Evolutionary conservation across 306 rosid genomes (phyloP).

Genomic region (Ormosia semicastrata): DNA sequence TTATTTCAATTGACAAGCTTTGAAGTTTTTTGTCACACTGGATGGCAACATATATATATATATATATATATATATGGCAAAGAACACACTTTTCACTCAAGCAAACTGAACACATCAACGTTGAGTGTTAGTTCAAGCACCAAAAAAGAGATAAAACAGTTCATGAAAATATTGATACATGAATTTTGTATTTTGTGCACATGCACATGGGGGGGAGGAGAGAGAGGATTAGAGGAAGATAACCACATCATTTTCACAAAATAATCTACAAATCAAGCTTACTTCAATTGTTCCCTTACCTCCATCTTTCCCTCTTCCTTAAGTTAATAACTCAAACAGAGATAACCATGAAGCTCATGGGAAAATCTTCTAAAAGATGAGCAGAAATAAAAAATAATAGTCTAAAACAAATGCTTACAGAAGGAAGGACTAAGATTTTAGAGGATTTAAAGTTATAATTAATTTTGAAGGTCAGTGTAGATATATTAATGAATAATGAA

Average conservation of each 20-base stretch:
- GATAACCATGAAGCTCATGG: background rate
- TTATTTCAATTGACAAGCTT: background rate
- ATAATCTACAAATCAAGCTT: background rate
- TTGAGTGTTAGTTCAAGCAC: background rate
- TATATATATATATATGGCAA: too few relatives aligned
- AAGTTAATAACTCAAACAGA: background rate
- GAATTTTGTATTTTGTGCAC: background rate
- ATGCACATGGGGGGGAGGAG: background rate
- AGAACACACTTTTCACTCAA: background rate
- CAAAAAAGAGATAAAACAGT: background rate
- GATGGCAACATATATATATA: background rate
- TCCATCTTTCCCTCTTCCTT: background rate
- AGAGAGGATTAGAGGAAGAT: background rate
- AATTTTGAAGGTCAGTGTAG: background rate
- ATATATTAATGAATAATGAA: background rate
- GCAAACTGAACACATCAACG: background rate
- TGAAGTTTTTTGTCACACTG: background rate
- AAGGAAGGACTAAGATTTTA: background rate
- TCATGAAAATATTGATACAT: background rate
- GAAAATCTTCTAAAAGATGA: background rate
- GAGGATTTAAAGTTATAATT: background rate
- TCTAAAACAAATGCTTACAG: background rate
- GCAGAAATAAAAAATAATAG: background rate
- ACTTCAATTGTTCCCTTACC: background rate
- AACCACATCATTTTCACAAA: background rate